Evolutionary conservation across 1,139 yeast species (phyloP).

Genomic region (Suhomyces panamericanus): DNA sequence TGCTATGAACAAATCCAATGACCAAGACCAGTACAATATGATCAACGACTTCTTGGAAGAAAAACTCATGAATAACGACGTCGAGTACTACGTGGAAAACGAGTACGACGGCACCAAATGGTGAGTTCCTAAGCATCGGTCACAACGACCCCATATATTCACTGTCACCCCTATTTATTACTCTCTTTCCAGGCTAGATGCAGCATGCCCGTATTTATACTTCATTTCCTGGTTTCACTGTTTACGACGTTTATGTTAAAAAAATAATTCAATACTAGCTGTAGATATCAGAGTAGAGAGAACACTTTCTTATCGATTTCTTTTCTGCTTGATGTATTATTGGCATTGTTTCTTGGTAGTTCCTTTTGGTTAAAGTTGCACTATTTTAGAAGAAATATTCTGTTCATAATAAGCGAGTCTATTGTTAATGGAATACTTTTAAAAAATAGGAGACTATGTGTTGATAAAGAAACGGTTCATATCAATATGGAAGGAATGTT

Average conservation of each 20-base stretch:
- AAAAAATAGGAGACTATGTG: too few species aligned
- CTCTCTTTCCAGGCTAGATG: constrained; percentile 3
- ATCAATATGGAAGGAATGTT: too few species aligned
- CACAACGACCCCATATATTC: constrained; percentile 1
- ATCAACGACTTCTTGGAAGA: constrained; percentile 46
- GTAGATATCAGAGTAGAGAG: too few species aligned
- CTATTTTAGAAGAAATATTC: too few species aligned
- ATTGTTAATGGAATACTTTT: too few species aligned
- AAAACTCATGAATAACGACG: constrained; percentile 24
- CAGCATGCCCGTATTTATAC: constrained; percentile 2
- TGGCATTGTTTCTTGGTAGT: too few species aligned
- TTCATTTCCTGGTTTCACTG: constrained; percentile 8
- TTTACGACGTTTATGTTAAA: constrained; percentile 12
- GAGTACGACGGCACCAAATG: constrained; percentile 8
- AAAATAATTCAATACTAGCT: constrained; percentile 2
- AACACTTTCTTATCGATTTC: too few species aligned
- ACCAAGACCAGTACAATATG: constrained; percentile 39
- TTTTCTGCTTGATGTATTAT: not conserved
- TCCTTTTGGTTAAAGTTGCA: not conserved
- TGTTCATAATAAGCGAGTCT: too few species aligned
- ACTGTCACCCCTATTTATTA: constrained; percentile 5
- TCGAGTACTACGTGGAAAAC: constrained; percentile 13
- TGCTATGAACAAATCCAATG: constrained; percentile 13
- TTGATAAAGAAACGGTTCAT: too few species aligned
- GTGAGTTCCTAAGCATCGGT: constrained; percentile 1